Evolutionary conservation across 106 monocot species (phyloP).

Genomic region (Apostasia shenzhenica): DNA sequence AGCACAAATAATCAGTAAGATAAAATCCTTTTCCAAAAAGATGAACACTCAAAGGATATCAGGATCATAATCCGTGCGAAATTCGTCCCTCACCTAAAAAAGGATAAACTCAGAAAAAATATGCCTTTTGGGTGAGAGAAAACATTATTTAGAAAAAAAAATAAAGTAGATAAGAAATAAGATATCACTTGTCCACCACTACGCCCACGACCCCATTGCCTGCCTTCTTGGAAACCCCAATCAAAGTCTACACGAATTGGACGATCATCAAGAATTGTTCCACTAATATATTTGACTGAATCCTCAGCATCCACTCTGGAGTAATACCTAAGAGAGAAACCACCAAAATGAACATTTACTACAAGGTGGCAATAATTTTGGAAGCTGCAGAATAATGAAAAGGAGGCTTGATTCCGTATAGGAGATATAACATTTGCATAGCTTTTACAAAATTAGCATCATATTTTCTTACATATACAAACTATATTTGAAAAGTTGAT

Average conservation of each 20-base stretch:
- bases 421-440: too few relatives aligned
- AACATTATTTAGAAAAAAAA: not conserved
- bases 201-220: conserved; percentile 99
- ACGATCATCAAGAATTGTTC: conserved; percentile 97
- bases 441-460: too few relatives aligned
- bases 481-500: too few relatives aligned
- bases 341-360: not conserved
- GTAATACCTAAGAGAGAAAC: conserved; percentile 58
- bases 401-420: too few relatives aligned
- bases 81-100: conserved; percentile 92
- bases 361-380: too few relatives aligned
- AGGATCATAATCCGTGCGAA: conserved; percentile 99
- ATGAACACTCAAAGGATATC: conserved; percentile 61
- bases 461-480: too few relatives aligned
- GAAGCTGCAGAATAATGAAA: too few relatives aligned
- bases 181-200: conserved; percentile 89
- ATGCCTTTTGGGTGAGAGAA: not conserved
- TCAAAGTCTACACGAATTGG: conserved; percentile 98
- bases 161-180: not conserved
- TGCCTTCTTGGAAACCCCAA: conserved; percentile 98
- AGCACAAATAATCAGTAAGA: not conserved
- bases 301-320: conserved; percentile 92
- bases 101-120: conserved; percentile 9
- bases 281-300: conserved; percentile 94
- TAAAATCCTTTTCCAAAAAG: too few relatives aligned